phyloP scores from a whole-genome alignment of 2,329 filamentous ascomycete species.

The Fusarium albidum region DNA sequence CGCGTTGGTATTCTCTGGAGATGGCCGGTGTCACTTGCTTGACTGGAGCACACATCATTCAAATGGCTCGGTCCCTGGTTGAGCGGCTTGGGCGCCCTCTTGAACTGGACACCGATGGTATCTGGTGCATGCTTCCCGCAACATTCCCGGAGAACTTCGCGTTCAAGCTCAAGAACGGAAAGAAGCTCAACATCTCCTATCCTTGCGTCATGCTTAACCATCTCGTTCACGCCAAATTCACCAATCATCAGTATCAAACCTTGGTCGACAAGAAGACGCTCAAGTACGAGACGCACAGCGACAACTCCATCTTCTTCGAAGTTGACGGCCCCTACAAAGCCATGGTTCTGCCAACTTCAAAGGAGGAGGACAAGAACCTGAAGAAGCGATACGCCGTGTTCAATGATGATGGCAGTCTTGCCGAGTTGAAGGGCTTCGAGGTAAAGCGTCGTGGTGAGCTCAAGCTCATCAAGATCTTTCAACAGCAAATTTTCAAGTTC shows the following conservation, averaged over 20 bases:
- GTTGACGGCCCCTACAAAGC: conserved; percentile 97
- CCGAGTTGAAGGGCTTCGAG: conserved; percentile 96
- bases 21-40: conserved; percentile 99
- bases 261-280: conserved; percentile 80
- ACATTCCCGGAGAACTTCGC: conserved; percentile 96
- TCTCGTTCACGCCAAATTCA: conserved; percentile 91
- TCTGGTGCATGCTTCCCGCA: conserved; percentile 98
- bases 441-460: conserved; percentile 97
- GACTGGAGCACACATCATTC: conserved; percentile 95
- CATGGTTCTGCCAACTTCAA: conserved; percentile 96
- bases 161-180: conserved; percentile 94
- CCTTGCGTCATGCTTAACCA: conserved; percentile 99
- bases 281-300: conserved; percentile 95
- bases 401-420: conserved; percentile 95
- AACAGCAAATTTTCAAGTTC: conserved; percentile 99
- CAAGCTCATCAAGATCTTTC: conserved; percentile 99
- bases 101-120: conserved; percentile 97
- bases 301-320: conserved; percentile 99
- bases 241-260: conserved; percentile 97
- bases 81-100: conserved; percentile 92
- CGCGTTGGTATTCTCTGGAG: conserved; percentile 98
- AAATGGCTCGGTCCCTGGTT: conserved; percentile 91
- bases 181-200: conserved; percentile 96
- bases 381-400: conserved; percentile 99
- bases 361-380: conserved; percentile 99